A percentile compares a stretch with the other conserved stretches of the same genome.
phyloP scores from a whole-genome alignment of 148 eudicot genomes.

The Drosera capensis region DNA sequence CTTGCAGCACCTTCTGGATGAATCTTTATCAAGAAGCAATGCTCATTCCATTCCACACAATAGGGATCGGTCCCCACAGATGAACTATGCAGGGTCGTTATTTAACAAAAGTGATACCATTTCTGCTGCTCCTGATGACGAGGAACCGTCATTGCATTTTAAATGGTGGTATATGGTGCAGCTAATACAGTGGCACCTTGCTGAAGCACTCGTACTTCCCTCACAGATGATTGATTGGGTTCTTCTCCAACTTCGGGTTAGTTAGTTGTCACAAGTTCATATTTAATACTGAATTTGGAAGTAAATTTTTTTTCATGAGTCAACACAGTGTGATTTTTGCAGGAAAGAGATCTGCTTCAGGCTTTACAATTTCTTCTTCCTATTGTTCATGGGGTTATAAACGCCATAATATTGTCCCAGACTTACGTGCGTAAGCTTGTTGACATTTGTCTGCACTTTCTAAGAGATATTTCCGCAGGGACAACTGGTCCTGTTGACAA shows the following conservation, averaged over 20 bases:
- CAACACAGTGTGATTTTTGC: constrained; percentile 13
- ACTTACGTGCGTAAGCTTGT: constrained; percentile 67
- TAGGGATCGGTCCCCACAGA: constrained; percentile 54
- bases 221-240: constrained; percentile 89
- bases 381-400: constrained; percentile 56
- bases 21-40: constrained; percentile 30
- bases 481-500: constrained; percentile 69
- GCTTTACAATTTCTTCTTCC: constrained; percentile 77
- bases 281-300: background rate
- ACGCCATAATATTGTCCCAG: constrained; percentile 61
- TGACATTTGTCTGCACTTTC: constrained; percentile 52
- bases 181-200: constrained; percentile 76
- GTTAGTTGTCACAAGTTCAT: background rate
- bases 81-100: constrained; percentile 37
- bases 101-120: constrained; percentile 32
- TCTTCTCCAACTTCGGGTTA: constrained; percentile 70
- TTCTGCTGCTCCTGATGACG: constrained; percentile 29
- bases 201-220: constrained; percentile 70
- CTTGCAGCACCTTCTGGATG: constrained; percentile 67
- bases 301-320: background rate
- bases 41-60: constrained; percentile 24
- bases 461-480: constrained; percentile 58
- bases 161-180: constrained; percentile 98
- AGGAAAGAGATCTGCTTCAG: constrained; percentile 68
- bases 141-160: constrained; percentile 78